These are phyloP conservation scores for Trifolium subterraneum DNA, from an alignment of 306 rosid genomes.

Conservation along the genomic window DNA sequence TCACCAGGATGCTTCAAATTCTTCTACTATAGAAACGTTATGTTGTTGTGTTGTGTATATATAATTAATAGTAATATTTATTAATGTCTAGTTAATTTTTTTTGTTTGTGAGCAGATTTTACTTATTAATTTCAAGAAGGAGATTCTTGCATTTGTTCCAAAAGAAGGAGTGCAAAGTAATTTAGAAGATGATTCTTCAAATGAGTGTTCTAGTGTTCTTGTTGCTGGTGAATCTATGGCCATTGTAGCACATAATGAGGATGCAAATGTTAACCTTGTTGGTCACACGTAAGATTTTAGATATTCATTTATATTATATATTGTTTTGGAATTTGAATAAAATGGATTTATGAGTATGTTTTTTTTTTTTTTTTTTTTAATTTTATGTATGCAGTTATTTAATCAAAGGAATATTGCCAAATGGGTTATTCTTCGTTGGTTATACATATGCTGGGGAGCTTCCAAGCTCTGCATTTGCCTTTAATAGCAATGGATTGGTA, in stretches of 20 bases:
- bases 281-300: conserved; percentile 75
- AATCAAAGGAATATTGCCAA: conserved; percentile 63
- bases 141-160: conserved; percentile 77
- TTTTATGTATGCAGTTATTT: conserved; percentile 61
- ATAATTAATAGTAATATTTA: background rate
- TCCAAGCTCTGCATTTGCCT: conserved; percentile 72
- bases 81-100: background rate
- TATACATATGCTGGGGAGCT: conserved; percentile 95
- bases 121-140: conserved; percentile 81
- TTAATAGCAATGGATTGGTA: conserved; percentile 78
- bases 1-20: no score
- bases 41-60: background rate
- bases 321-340: conserved; percentile 16
- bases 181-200: conserved; percentile 43
- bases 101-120: conserved; percentile 60
- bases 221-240: conserved; percentile 73
- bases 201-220: conserved; percentile 85
- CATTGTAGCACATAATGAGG: conserved; percentile 88
- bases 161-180: conserved; percentile 43
- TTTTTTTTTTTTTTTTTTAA: background rate
- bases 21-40: background rate
- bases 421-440: conserved; percentile 66
- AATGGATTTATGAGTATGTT: background rate
- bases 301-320: background rate
- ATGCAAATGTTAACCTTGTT: conserved; percentile 73